These are phyloP conservation scores for Alternaria tenuissima DNA, from an alignment of 2,329 filamentous ascomycete species.

Conservation along the genomic window DNA sequence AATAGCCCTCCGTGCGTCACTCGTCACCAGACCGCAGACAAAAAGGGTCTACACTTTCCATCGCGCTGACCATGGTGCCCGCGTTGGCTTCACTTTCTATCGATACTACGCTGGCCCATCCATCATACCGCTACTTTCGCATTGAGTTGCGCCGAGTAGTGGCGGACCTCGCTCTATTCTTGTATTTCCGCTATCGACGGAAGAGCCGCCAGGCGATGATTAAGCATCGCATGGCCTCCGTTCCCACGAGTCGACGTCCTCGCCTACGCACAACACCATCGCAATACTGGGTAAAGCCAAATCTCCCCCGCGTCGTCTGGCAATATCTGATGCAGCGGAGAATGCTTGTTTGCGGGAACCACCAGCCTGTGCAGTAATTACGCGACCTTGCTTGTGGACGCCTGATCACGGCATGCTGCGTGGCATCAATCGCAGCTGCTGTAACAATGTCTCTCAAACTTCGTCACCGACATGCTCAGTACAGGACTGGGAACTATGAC, in stretches of 20 bases:
- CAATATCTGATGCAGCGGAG: conserved; percentile 25
- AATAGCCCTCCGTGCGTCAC: conserved; percentile 37
- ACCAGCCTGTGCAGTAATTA: conserved; percentile 12
- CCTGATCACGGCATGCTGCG: conserved; percentile 4
- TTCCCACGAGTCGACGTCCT: neutral
- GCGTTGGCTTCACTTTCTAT: conserved; percentile 12
- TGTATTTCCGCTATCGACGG: conserved; percentile 4
- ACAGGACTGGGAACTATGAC: conserved; percentile 30
- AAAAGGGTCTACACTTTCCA: conserved; percentile 12
- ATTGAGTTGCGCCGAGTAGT: conserved; percentile 5
- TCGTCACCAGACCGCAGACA: conserved; percentile 24
- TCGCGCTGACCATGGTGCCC: conserved; percentile 12
- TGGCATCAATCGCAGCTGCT: neutral
- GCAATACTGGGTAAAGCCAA: conserved; percentile 20
- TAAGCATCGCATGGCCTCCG: neutral
- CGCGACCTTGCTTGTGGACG: conserved; percentile 17
- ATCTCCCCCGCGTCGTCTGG: conserved; percentile 17
- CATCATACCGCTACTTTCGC: conserved; percentile 13
- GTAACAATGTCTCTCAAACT: neutral
- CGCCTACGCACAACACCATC: conserved; percentile 3
- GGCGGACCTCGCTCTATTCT: conserved; percentile 14
- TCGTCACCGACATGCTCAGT: conserved; percentile 17
- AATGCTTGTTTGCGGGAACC: conserved; percentile 17
- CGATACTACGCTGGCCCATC: conserved; percentile 20
- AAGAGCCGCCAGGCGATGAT: neutral